These are phyloP conservation scores for Penicillium sp. DNA, from an alignment of 2,329 filamentous ascomycete species.

Conservation along the genomic window DNA sequence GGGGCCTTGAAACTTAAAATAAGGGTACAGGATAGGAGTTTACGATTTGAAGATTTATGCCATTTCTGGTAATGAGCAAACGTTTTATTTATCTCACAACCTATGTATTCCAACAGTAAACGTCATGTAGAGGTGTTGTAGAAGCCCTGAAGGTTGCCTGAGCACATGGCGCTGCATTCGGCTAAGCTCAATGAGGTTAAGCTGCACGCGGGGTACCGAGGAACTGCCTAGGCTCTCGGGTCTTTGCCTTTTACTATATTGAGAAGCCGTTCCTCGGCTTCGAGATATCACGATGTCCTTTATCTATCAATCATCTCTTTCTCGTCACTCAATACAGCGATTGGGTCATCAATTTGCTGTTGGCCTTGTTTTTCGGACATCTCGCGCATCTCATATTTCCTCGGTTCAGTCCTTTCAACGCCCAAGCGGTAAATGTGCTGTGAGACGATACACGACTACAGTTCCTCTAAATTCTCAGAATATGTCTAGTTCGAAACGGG, in stretches of 20 bases:
- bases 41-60: constrained; percentile 22
- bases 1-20: constrained; percentile 26
- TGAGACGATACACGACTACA: constrained; percentile 13
- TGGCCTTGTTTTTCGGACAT: background rate
- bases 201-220: constrained; percentile 20
- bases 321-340: constrained; percentile 1
- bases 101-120: background rate
- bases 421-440: background rate
- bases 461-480: constrained; percentile 4
- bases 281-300: constrained; percentile 8
- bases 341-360: background rate
- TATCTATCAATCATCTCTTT: background rate
- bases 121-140: background rate
- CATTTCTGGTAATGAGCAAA: constrained; percentile 19
- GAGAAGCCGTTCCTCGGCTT: background rate
- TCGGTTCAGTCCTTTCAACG: background rate
- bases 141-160: background rate
- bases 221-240: constrained; percentile 21
- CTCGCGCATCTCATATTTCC: background rate
- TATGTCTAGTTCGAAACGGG: constrained; percentile 18
- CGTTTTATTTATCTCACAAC: constrained; percentile 4
- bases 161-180: constrained; percentile 16
- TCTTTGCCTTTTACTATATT: constrained; percentile 10
- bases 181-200: constrained; percentile 15
- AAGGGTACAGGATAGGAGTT: constrained; percentile 28